Conservation (phyloP, 2,329 filamentous ascomycete genomes). For the Niveomyces coronatus region DNA sequence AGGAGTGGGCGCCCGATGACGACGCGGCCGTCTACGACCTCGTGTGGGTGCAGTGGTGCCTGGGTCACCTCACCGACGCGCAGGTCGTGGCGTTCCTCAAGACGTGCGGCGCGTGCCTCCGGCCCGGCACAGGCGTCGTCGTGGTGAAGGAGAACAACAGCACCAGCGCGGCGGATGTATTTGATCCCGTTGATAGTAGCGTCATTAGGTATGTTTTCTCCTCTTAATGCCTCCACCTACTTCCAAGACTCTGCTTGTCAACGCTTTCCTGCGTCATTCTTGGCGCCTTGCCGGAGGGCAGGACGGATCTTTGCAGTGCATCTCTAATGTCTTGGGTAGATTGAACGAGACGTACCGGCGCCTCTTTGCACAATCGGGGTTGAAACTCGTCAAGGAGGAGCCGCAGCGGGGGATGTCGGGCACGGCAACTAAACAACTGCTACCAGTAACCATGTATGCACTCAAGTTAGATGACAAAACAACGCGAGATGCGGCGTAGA, state of each 20-base stretch:
- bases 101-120: slow-evolving; percentile 40
- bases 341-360: slow-evolving; percentile 59
- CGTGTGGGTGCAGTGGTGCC: slow-evolving; percentile 68
- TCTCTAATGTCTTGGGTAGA: too few species aligned
- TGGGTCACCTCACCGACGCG: slow-evolving; percentile 65
- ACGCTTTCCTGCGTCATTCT: too few species aligned
- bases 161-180: slow-evolving; percentile 51
- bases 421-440: slow-evolving; percentile 39
- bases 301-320: too few species aligned
- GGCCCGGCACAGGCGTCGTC: slow-evolving; percentile 21
- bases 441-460: slow-evolving; percentile 71
- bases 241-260: background rate
- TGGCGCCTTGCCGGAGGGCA: too few species aligned
- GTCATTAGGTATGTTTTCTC: slow-evolving; percentile 49
- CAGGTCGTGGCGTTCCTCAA: slow-evolving; percentile 59
- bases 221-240: background rate
- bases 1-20: slow-evolving; percentile 50
- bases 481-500: background rate
- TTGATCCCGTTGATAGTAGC: slow-evolving; percentile 65
- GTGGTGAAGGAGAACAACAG: slow-evolving; percentile 58
- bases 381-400: slow-evolving; percentile 60
- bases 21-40: slow-evolving; percentile 57
- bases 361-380: slow-evolving; percentile 59
- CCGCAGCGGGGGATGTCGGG: slow-evolving; percentile 60
- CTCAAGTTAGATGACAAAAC: slow-evolving; percentile 40